Base-by-base conservation (phyloP, 345 rosid genomes). In the Eucalyptus shirleyi region DNA sequence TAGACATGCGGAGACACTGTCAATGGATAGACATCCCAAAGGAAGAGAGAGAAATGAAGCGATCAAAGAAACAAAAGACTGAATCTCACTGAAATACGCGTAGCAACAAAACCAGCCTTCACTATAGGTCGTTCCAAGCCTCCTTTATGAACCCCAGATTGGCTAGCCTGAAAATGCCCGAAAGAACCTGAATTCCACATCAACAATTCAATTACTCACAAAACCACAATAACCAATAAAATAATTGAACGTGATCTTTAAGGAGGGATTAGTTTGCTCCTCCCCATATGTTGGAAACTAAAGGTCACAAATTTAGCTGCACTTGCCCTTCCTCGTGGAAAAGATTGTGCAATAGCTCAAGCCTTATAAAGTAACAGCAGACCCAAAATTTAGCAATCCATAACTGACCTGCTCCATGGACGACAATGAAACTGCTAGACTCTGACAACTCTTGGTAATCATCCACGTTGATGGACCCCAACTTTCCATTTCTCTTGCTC, bases 131-230 rank as follows among this genome's bases (percentile, higher is more conserved):
- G 94, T 81, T 92, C 87, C 89, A 98, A 93, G 87, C 98, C 99
- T 87, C 99, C 99, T 93, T 93, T 97, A 86, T 97, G 99, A 91
- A 98, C 99, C 51, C 97, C 97, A 14, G 99, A 98, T 93, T 92
- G 94, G 93, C 99, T 97, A 12, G 99, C 99, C 92, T 98, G 99
- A 92, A 97, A 98, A 89, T 98, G 99, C 80, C 99, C 99, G 92
- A 98, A 98, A 55, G 99, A 98, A 92, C 98, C 99, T 97, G 93
- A 91, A 88, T 69, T 69, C 82, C 89, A 90, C 44, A 10, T 34
- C 5, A 3, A 55, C 89, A 34, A 42, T 80, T 19, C 87, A 47
- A 89, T 86, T 47, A 50, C 88, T 28, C 23, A 8, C 12, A 59
- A 37, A 53, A 34, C 60, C 21, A 77, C 34, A 21, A 69, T 47